These are phyloP conservation scores for Chenopodium album DNA, from an alignment of 148 eudicot species.

Conservation along the genomic window DNA sequence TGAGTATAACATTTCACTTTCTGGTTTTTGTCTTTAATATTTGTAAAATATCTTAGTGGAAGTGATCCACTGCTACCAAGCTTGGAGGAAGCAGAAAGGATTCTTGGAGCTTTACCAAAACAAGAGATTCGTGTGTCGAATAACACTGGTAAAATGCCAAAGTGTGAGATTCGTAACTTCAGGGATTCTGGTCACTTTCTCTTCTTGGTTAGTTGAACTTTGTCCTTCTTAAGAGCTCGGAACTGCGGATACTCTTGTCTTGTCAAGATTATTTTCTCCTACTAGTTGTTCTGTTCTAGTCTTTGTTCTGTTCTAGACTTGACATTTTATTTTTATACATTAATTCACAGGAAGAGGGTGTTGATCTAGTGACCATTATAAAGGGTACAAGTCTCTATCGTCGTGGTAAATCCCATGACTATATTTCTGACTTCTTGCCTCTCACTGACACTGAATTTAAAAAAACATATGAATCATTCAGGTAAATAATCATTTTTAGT, in stretches of 20 bases:
- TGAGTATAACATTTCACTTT: not conserved
- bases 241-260: not conserved
- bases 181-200: conserved; percentile 42
- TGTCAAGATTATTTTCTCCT: not conserved
- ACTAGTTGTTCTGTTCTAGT: not conserved
- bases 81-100: conserved; percentile 44
- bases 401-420: conserved; percentile 39
- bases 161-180: conserved; percentile 46
- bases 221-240: conserved; percentile 1
- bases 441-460: conserved; percentile 47
- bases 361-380: conserved; percentile 49
- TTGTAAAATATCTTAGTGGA: conserved; percentile 29
- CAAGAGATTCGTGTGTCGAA: conserved; percentile 30
- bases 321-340: not conserved
- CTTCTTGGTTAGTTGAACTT: conserved; percentile 32
- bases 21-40: no score
- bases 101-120: conserved; percentile 35
- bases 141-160: conserved; percentile 27
- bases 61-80: conserved; percentile 42
- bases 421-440: conserved; percentile 43
- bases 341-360: conserved; percentile 41
- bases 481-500: no score
- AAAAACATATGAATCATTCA: conserved; percentile 5
- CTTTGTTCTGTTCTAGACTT: not conserved
- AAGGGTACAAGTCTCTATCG: conserved; percentile 54